A percentile compares a stretch with the other conserved stretches of the same genome.
These are phyloP conservation scores for Talaromyces verruculosus DNA, from an alignment of 2,329 filamentous ascomycete genomes.

Conservation along the genomic window DNA sequence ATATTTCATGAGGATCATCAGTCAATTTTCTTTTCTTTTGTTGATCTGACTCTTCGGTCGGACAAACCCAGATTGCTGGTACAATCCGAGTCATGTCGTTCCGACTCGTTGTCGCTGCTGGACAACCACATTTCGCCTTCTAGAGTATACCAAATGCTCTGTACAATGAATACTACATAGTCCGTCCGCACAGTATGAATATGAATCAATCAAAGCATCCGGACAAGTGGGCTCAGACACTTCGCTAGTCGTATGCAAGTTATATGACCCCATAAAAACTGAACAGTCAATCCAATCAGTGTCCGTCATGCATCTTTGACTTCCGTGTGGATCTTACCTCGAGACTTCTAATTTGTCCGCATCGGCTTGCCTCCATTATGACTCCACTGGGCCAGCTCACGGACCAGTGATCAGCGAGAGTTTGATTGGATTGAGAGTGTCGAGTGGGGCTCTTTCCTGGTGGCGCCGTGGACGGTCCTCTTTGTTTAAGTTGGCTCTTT, in stretches of 20 bases:
- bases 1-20: neutral
- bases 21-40: neutral
- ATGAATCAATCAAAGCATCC: neutral
- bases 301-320: neutral
- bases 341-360: neutral
- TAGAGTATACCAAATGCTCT: neutral
- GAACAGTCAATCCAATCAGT: neutral
- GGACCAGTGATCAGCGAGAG: constrained; percentile 11
- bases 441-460: neutral
- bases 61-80: neutral
- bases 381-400: constrained; percentile 3
- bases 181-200: neutral
- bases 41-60: neutral
- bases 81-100: neutral
- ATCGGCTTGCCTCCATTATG: constrained; percentile 8
- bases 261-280: neutral
- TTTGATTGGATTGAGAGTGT: neutral
- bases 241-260: neutral
- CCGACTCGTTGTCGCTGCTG: neutral
- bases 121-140: neutral
- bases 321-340: neutral
- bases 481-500: neutral
- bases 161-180: neutral
- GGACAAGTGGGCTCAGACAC: constrained; percentile 1
- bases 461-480: constrained; percentile 11